Evolutionary conservation across 1,284 basidiomycete species (phyloP).

Genomic region (Ustilago esculenta): DNA sequence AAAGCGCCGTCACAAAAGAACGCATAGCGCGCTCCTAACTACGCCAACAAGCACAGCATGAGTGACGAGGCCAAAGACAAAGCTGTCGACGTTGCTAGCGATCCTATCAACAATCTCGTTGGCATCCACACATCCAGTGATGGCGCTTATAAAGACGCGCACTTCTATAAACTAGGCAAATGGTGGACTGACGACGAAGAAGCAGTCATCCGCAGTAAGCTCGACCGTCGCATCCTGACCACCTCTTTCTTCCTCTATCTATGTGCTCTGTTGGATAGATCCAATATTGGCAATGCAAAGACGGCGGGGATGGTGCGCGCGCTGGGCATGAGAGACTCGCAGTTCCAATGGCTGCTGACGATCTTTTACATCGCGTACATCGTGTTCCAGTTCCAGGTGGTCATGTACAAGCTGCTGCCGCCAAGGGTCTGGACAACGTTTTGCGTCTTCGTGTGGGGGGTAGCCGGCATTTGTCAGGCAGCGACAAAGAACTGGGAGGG

Average conservation of each 20-base stretch:
- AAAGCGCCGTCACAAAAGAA: too few species aligned
- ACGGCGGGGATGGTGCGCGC: constrained; percentile 50
- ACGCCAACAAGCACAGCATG: too few species aligned
- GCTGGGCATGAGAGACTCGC: constrained; percentile 41
- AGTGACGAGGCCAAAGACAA: constrained; percentile 2
- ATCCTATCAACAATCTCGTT: background rate
- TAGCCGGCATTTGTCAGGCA: constrained; percentile 51
- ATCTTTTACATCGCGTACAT: constrained; percentile 60
- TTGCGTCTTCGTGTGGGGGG: constrained; percentile 59
- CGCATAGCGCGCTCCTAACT: too few species aligned
- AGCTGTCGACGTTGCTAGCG: background rate
- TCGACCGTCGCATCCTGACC: constrained; percentile 45
- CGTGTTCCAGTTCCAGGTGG: constrained; percentile 52
- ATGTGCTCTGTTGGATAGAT: constrained; percentile 41
- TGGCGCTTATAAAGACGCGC: constrained; percentile 4
- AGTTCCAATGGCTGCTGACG: constrained; percentile 62
- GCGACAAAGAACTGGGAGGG: constrained; percentile 50
- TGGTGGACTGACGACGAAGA: constrained; percentile 60
- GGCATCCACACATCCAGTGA: background rate
- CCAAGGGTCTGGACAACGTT: constrained; percentile 50
- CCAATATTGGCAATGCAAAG: constrained; percentile 58
- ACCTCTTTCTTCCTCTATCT: constrained; percentile 39
- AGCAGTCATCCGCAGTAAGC: constrained; percentile 33
- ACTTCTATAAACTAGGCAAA: constrained; percentile 22
- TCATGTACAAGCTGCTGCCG: constrained; percentile 56